Evolutionary conservation across 129 eudicot species (phyloP), one percentile per base, ranked within the genome.

Genomic region (Silybum marianum): DNA sequence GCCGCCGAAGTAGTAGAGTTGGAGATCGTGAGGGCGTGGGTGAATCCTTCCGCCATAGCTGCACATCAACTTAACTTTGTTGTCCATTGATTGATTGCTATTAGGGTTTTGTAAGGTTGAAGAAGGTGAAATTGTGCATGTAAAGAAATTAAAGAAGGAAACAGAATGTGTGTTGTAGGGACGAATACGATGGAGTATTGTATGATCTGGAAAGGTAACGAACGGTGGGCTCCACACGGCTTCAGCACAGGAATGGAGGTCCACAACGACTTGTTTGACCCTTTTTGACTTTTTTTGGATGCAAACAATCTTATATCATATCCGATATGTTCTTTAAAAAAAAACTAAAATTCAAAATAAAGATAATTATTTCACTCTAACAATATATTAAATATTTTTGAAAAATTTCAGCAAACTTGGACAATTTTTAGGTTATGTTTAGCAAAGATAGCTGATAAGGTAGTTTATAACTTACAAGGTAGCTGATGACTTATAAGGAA

Each of bases 21-120:
- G 84, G 11, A 71, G 77, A 54, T 82, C 83, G 71, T 62, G 38
- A 6, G 90, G 77, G 39, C 91, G 69, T 2, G 70, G 77, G 7
- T 86, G 90, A 44, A 90, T 88, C 36, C 72, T 88, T 3, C 94
- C 91, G 48, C 94, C 94, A 22, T 90, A 90, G 38, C 94, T 90
- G 83, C 87, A 82, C 77, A 89, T 85, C 9, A 89, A 39, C 54
- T 86, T 89, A 2, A 86, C 90, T 68, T 86, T 86, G 8, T 28
- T 86, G 3, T 68, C 72, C 72, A 68, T 68, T 68, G 19, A 4
- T 26, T 4, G 6, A 32, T 4, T 24, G n/a, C n/a, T 67, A 10
- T 23, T 65, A 9, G 4, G 71, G 24, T 24, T 67, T 67, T 22
- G 69, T n/a, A 66, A 66, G 8, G 18, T 11, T 67, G 71, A 67